Percentiles rank a stretch among this genome's conserved stretches.
These are phyloP conservation scores for Exserohilum turcica DNA, from an alignment of 2,329 filamentous ascomycete genomes.

Conservation along the genomic window DNA sequence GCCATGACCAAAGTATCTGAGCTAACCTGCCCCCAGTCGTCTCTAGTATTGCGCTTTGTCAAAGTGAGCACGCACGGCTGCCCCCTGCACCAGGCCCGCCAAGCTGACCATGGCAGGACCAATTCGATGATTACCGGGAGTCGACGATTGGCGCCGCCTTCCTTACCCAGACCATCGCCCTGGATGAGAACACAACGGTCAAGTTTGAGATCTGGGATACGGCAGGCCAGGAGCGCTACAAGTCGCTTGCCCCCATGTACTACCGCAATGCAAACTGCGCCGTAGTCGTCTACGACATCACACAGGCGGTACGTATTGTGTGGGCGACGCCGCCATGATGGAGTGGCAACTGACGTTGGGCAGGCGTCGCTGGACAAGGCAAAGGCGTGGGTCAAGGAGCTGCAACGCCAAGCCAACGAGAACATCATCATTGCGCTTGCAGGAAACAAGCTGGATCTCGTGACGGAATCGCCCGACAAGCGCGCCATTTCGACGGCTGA, in stretches of 20 bases:
- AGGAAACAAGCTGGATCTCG: conserved; percentile 92
- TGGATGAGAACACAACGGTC: conserved; percentile 97
- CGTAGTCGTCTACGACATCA: conserved; percentile 99
- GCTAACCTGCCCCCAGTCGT: conserved; percentile 70
- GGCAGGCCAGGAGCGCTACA: conserved; percentile 97
- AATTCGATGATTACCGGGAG: conserved; percentile 98
- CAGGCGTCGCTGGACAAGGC: conserved; percentile 98
- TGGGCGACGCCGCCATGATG: conserved; percentile 14
- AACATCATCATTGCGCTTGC: conserved; percentile 99
- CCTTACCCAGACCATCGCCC: conserved; percentile 96
- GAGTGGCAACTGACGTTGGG: conserved; percentile 25
- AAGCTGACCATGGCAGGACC: conserved; percentile 66
- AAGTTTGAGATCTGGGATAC: conserved; percentile 98
- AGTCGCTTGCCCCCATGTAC: conserved; percentile 99
- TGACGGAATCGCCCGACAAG: conserved; percentile 93
- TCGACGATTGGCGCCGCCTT: conserved; percentile 98
- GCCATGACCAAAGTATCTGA: conserved; percentile 16
- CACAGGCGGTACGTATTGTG: conserved; percentile 79
- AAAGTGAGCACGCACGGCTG: conserved; percentile 66
- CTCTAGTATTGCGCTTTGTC: conserved; percentile 95
- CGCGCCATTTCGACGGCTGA: conserved; percentile 87
- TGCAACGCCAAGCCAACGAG: conserved; percentile 98
- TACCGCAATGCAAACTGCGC: conserved; percentile 99
- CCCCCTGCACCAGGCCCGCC: too few species aligned
- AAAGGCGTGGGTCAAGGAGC: conserved; percentile 98